These are phyloP conservation scores for Ziziphus jujuba DNA, from an alignment of 306 rosid genomes.

Conservation along the genomic window DNA sequence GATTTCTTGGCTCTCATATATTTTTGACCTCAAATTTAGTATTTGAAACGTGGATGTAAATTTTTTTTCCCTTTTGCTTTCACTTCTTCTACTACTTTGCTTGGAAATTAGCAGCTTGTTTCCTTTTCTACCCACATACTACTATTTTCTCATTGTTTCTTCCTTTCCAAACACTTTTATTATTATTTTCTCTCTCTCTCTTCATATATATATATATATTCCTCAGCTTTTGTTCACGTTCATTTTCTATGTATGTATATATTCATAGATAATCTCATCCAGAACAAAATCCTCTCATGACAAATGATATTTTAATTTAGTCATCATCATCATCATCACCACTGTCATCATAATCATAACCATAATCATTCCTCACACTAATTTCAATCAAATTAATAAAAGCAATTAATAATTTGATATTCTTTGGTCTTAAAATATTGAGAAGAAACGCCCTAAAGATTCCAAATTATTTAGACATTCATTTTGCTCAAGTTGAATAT, in stretches of 20 bases:
- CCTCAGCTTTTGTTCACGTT: constrained; percentile 22
- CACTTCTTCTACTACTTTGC: too few relatives aligned
- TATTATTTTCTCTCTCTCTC: background rate
- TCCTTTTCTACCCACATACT: too few relatives aligned
- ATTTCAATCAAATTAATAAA: constrained; percentile 31
- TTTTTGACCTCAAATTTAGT: too few relatives aligned
- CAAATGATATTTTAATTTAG: constrained; percentile 28
- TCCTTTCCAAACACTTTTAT: too few relatives aligned
- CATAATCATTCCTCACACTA: constrained; percentile 27
- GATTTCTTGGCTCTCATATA: too few relatives aligned
- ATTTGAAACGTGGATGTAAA: too few relatives aligned
- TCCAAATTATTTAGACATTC: constrained; percentile 28
- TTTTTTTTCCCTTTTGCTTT: too few relatives aligned
- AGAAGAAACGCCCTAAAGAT: constrained; percentile 26
- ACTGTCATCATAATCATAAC: constrained; percentile 18
- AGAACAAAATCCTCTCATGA: constrained; percentile 46
- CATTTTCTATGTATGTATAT: constrained; percentile 23
- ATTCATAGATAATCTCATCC: background rate
- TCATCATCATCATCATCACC: constrained; percentile 36
- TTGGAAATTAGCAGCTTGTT: too few relatives aligned
- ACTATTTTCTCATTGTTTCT: too few relatives aligned
- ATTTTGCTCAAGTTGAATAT: constrained; percentile 16
- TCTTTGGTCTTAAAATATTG: constrained; percentile 22
- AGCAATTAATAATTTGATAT: constrained; percentile 4
- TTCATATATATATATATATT: too few relatives aligned